A percentile compares a stretch with the other conserved stretches of the same genome.
Evolutionary conservation across 768 basidiomycete species (phyloP).

Genomic region (Boletellus ananiceps): DNA sequence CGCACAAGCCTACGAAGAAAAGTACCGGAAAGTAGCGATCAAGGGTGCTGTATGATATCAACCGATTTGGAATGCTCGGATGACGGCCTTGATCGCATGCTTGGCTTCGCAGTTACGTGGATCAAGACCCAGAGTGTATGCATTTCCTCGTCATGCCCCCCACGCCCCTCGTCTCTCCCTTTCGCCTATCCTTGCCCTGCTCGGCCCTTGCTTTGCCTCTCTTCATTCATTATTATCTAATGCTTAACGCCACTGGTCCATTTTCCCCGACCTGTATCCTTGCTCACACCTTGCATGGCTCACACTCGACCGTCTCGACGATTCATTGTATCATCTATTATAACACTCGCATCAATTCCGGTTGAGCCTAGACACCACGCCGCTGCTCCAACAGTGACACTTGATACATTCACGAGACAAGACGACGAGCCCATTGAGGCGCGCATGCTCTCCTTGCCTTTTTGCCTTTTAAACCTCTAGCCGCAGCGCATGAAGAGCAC

Average conservation of each 20-base stretch:
- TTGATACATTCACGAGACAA: not conserved
- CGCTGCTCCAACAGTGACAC: not conserved
- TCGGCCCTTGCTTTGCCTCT: slow-evolving; percentile 10
- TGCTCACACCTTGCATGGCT: slow-evolving; percentile 4
- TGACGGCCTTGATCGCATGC: not conserved
- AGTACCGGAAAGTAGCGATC: slow-evolving; percentile 83
- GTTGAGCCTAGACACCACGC: slow-evolving; percentile 1
- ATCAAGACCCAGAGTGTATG: slow-evolving; percentile 11
- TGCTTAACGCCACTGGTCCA: slow-evolving; percentile 6
- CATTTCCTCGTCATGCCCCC: slow-evolving; percentile 9
- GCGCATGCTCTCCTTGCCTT: not conserved
- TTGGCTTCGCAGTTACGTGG: slow-evolving; percentile 11
- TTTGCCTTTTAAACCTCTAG: not conserved
- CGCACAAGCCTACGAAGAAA: slow-evolving; percentile 64
- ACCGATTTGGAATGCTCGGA: slow-evolving; percentile 5
- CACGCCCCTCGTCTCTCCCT: slow-evolving; percentile 9
- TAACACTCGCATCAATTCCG: slow-evolving; percentile 2
- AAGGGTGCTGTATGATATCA: slow-evolving; percentile 78
- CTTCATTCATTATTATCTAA: slow-evolving; percentile 9
- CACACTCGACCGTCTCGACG: not conserved
- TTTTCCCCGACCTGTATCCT: slow-evolving; percentile 1
- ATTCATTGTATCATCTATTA: slow-evolving; percentile 5
- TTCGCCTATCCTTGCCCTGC: slow-evolving; percentile 10
- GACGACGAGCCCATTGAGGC: not conserved
- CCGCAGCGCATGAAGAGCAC: not conserved